Evolutionary conservation across 768 basidiomycete genomes (phyloP).

Genomic region (Amanita jacksonii): DNA sequence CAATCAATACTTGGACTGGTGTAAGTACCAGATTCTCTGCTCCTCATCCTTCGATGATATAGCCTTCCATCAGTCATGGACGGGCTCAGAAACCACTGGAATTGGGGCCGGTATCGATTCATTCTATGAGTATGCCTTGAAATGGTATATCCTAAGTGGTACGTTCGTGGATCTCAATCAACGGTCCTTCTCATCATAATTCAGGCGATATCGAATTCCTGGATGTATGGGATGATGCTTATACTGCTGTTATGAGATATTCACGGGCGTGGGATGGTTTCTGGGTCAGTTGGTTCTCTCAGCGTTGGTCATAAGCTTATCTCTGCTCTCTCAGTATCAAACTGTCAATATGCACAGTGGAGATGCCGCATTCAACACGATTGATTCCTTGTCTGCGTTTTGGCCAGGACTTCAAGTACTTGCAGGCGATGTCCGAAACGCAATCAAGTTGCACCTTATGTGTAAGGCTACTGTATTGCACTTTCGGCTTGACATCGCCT

Average conservation of each 20-base stretch:
- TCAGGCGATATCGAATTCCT: conserved; percentile 70
- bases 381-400: conserved; percentile 95
- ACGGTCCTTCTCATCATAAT: neutral
- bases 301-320: neutral
- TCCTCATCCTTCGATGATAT: neutral
- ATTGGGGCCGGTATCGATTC: conserved; percentile 96
- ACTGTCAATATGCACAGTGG: conserved; percentile 75
- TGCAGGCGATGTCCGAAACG: conserved; percentile 78
- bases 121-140: conserved; percentile 90
- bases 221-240: conserved; percentile 79
- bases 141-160: conserved; percentile 88
- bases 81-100: conserved; percentile 61
- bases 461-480: conserved; percentile 41
- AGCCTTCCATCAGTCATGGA: conserved; percentile 49
- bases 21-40: conserved; percentile 45
- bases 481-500: neutral
- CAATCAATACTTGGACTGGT: conserved; percentile 74
- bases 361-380: conserved; percentile 60
- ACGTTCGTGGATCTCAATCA: conserved; percentile 9
- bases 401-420: conserved; percentile 95
- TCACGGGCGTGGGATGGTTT: conserved; percentile 77
- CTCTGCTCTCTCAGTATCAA: conserved; percentile 51
- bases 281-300: conserved; percentile 48
- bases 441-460: conserved; percentile 84
- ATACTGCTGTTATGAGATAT: conserved; percentile 80